Percentiles rank a stretch among this genome's conserved stretches.
Conservation (phyloP, 768 basidiomycete species). For the Butyriboletus loyo region DNA sequence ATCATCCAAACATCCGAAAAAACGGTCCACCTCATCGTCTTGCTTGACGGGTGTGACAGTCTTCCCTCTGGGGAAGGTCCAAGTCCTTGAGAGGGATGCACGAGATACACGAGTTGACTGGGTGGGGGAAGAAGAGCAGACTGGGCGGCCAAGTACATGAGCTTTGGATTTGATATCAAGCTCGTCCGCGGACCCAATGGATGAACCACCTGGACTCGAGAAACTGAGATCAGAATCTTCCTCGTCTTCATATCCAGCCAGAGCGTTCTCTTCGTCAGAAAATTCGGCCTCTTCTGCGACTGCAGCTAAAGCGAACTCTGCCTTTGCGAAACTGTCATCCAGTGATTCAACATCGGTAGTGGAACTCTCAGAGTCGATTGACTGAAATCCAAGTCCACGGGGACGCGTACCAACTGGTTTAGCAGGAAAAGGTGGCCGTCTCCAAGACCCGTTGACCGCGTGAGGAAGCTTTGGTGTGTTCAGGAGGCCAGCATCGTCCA, state of each 20-base stretch:
- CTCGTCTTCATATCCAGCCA: conserved; percentile 70
- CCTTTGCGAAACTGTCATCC: conserved; percentile 41
- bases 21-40: conserved; percentile 61
- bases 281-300: conserved; percentile 54
- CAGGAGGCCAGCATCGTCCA: conserved; percentile 44
- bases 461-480: conserved; percentile 41
- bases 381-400: conserved; percentile 51
- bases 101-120: conserved; percentile 29
- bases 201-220: conserved; percentile 45
- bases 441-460: conserved; percentile 10
- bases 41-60: conserved; percentile 16
- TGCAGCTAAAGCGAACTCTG: conserved; percentile 49
- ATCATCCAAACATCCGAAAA: conserved; percentile 69
- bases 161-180: conserved; percentile 19
- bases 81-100: conserved; percentile 58
- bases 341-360: conserved; percentile 65
- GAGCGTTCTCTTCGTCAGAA: conserved; percentile 48
- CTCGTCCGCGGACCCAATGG: conserved; percentile 54
- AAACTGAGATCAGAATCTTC: conserved; percentile 54
- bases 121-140: conserved; percentile 7
- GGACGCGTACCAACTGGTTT: conserved; percentile 32
- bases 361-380: conserved; percentile 64
- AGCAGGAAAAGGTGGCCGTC: conserved; percentile 17
- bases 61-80: conserved; percentile 59
- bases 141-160: neutral